phyloP scores from a whole-genome alignment of 345 rosid species.

The Populus davidiana region DNA sequence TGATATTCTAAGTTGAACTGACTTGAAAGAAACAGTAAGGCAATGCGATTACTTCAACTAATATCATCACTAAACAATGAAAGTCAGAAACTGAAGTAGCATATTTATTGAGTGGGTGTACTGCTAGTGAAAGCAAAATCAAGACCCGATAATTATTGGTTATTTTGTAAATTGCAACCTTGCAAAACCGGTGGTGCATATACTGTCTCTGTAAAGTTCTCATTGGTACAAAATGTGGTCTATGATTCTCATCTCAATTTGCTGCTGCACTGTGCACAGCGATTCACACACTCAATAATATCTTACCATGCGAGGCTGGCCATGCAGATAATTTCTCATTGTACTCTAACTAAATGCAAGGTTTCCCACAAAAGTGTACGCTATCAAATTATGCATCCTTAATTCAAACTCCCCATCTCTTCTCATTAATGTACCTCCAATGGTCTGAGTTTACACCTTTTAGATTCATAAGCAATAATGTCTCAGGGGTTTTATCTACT shows the following conservation, averaged over 20 bases:
- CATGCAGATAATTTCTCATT: not conserved
- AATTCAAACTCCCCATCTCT: not conserved
- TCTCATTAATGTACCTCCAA: not conserved
- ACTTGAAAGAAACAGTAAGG: not conserved
- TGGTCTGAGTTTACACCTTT: not conserved
- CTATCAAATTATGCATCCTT: not conserved
- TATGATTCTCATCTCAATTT: not conserved
- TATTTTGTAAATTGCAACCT: not conserved
- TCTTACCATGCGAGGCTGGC: not conserved
- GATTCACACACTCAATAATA: not conserved
- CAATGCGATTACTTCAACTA: not conserved
- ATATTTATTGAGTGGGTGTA: not conserved
- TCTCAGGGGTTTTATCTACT: not conserved
- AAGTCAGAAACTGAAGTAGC: not conserved
- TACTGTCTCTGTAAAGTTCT: not conserved
- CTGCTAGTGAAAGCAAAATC: not conserved
- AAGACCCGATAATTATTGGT: too few relatives aligned
- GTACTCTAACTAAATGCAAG: not conserved
- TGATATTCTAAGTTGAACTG: not conserved
- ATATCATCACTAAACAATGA: not conserved
- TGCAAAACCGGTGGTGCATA: not conserved
- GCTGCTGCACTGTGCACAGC: not conserved
- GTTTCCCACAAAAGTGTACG: not conserved
- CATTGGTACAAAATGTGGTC: not conserved
- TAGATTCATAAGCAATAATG: not conserved